These are phyloP conservation scores for Wallacemonas rigidus DNA, from an alignment of 208 protist genomes.

Conservation along the genomic window DNA sequence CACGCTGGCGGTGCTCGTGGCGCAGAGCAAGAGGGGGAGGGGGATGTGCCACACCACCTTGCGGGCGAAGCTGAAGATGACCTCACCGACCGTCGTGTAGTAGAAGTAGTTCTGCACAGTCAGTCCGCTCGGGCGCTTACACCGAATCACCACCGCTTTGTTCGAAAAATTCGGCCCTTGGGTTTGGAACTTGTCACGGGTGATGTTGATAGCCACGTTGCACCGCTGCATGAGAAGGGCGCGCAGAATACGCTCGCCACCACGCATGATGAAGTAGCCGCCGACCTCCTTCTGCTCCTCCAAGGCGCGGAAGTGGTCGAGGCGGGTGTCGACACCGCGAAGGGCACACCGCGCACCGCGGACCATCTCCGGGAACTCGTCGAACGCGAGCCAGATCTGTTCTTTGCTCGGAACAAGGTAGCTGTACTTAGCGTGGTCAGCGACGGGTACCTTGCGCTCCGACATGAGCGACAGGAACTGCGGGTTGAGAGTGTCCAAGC, in stretches of 20 bases:
- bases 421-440: slow-evolving; percentile 53
- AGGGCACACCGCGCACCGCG: slow-evolving; percentile 75
- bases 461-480: slow-evolving; percentile 75
- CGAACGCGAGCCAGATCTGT: slow-evolving; percentile 75
- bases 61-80: slow-evolving; percentile 87
- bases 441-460: slow-evolving; percentile 46
- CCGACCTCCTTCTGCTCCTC: slow-evolving; percentile 97
- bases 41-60: slow-evolving; percentile 90
- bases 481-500: slow-evolving; percentile 59
- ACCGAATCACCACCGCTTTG: slow-evolving; percentile 95
- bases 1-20: slow-evolving; percentile 59
- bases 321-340: slow-evolving; percentile 55
- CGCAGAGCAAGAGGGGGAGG: slow-evolving; percentile 66
- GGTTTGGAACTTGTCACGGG: slow-evolving; percentile 85
- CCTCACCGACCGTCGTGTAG: slow-evolving; percentile 92
- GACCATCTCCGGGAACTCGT: slow-evolving; percentile 89
- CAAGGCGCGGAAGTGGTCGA: slow-evolving; percentile 75
- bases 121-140: slow-evolving; percentile 93
- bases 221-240: slow-evolving; percentile 94
- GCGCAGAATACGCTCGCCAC: slow-evolving; percentile 97
- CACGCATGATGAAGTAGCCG: slow-evolving; percentile 99
- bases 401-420: slow-evolving; percentile 80
- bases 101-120: slow-evolving; percentile 97
- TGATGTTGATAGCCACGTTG: slow-evolving; percentile 95
- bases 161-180: slow-evolving; percentile 95